Conservation (phyloP, 768 basidiomycete species). For the Mycena vitilis region DNA sequence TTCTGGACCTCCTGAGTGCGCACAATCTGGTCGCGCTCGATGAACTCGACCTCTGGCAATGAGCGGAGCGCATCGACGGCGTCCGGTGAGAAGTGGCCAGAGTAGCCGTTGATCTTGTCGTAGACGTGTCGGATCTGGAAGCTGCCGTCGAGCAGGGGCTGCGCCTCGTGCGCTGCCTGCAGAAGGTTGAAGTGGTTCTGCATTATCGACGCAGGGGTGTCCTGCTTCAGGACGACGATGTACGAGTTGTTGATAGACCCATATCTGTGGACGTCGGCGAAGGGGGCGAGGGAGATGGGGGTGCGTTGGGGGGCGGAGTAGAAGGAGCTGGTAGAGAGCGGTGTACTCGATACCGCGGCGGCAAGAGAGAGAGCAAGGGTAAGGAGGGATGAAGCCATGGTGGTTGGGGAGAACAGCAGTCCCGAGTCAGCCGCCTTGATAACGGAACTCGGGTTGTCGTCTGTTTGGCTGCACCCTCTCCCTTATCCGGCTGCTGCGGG, state of each 20-base stretch:
- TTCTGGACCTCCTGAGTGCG: conserved; percentile 76
- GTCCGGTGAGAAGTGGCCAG: conserved; percentile 78
- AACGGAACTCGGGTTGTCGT: conserved; percentile 44
- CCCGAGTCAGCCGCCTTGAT: conserved; percentile 36
- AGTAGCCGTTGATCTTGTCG: conserved; percentile 80
- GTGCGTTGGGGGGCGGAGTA: conserved; percentile 45
- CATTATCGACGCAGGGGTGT: conserved; percentile 64
- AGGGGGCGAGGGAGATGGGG: conserved; percentile 63
- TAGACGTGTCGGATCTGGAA: conserved; percentile 82
- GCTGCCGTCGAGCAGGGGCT: conserved; percentile 61
- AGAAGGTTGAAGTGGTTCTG: conserved; percentile 86
- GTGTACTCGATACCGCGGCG: conserved; percentile 53
- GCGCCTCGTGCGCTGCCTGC: conserved; percentile 66
- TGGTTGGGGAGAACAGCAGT: conserved; percentile 46
- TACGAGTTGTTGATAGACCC: conserved; percentile 91
- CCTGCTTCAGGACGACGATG: conserved; percentile 89
- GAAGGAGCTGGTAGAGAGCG: conserved; percentile 60
- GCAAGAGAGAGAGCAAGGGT: conserved; percentile 55
- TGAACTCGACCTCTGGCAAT: conserved; percentile 90
- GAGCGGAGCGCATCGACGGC: conserved; percentile 82
- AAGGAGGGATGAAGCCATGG: conserved; percentile 54
- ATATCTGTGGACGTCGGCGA: conserved; percentile 72
- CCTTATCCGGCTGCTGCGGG: not conserved
- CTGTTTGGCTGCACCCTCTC: conserved; percentile 41
- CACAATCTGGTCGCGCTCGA: conserved; percentile 97